A percentile compares a stretch with the other conserved stretches of the same genome.
phyloP scores from a whole-genome alignment of 2,329 filamentous ascomycete species.

The Xenoacremonium recifei region DNA sequence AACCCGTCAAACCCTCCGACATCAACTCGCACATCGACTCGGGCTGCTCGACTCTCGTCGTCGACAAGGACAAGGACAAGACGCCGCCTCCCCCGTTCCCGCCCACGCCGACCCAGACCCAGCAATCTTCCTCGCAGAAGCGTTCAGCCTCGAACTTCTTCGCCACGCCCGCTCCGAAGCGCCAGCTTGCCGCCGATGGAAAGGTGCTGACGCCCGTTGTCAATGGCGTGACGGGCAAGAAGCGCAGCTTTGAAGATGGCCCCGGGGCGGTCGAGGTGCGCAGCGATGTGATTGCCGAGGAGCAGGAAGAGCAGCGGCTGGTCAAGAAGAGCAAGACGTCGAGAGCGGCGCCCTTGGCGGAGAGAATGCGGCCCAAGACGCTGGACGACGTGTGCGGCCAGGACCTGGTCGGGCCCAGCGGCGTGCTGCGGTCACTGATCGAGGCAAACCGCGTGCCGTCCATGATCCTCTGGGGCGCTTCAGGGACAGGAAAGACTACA shows the following conservation, averaged over 20 bases:
- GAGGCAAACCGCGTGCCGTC: constrained; percentile 83
- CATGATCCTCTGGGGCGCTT: constrained; percentile 90
- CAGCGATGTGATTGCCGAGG: constrained; percentile 3
- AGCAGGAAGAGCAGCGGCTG: constrained; percentile 36
- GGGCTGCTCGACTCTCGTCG: constrained; percentile 66
- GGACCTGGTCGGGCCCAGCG: constrained; percentile 80
- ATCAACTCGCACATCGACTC: constrained; percentile 95
- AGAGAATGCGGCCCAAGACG: constrained; percentile 84
- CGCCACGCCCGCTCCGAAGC: constrained; percentile 58
- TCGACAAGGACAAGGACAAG: constrained; percentile 51
- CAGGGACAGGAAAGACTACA: constrained; percentile 83
- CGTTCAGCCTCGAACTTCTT: constrained; percentile 59
- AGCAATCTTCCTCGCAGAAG: constrained; percentile 45
- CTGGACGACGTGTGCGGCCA: constrained; percentile 90
- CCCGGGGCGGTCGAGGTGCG: constrained; percentile 34
- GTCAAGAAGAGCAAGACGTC: constrained; percentile 68
- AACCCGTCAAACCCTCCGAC: constrained; percentile 65
- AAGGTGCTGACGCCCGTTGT: constrained; percentile 32
- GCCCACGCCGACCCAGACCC: constrained; percentile 23
- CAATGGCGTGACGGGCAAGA: constrained; percentile 41
- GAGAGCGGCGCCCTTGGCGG: constrained; percentile 79
- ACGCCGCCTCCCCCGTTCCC: constrained; percentile 29
- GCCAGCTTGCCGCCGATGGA: constrained; percentile 38
- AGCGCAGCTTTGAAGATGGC: constrained; percentile 55
- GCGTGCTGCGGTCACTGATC: constrained; percentile 84